Evolutionary conservation across 2,329 filamentous ascomycete species (phyloP).

Genomic region (Ophiostoma tasmaniense): DNA sequence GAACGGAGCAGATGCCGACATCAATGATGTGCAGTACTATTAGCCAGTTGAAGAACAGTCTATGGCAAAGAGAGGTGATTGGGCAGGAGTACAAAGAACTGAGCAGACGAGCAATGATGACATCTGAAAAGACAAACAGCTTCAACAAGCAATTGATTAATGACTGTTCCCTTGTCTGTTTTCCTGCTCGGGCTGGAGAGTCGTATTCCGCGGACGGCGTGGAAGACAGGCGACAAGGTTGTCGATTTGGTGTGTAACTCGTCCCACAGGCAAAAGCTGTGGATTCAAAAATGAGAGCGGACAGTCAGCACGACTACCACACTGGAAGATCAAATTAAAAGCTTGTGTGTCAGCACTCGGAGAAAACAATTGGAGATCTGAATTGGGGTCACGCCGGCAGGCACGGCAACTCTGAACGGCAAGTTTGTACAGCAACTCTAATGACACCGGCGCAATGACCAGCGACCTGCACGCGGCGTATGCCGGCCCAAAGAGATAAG

Average conservation of each 20-base stretch:
- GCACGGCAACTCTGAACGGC: neutral
- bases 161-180: neutral
- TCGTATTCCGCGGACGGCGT: constrained; percentile 2
- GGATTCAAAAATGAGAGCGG: neutral
- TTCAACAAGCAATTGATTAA: neutral
- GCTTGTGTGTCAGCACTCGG: neutral
- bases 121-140: neutral
- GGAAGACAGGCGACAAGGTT: neutral
- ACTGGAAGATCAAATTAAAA: neutral
- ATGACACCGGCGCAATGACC: neutral
- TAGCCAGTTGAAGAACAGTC: too few relatives aligned
- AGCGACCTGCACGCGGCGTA: neutral
- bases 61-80: neutral
- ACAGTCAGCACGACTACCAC: neutral
- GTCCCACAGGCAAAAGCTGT: too few relatives aligned
- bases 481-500: neutral
- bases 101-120: too few relatives aligned
- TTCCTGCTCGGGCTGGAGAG: neutral
- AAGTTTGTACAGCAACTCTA: neutral
- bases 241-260: too few relatives aligned
- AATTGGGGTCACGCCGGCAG: neutral
- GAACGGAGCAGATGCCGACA: neutral
- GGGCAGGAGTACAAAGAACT: neutral
- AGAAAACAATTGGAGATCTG: neutral
- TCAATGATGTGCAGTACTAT: neutral